Percentiles rank a stretch among this genome's conserved stretches.
phyloP scores from a whole-genome alignment of 352 stramenopile species.

The Globisporangium parvum region DNA sequence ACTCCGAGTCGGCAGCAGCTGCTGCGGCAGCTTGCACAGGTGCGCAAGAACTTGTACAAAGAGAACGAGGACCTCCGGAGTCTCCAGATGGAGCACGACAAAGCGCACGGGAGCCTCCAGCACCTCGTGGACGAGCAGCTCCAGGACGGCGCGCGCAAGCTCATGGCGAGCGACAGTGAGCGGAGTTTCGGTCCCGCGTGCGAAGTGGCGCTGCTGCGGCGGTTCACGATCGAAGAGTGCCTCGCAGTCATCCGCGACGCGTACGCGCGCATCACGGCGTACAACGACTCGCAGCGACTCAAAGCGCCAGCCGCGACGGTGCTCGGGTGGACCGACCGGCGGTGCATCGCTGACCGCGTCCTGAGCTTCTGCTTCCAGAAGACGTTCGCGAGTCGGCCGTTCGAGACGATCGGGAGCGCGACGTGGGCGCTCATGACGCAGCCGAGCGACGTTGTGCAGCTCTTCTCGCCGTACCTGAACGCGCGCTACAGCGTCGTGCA shows the following conservation, averaged over 20 bases:
- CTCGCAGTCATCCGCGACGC: slow-evolving; percentile 32
- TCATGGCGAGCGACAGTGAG: slow-evolving; percentile 10
- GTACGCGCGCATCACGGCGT: slow-evolving; percentile 28
- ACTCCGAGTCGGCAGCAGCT: slow-evolving; percentile 12
- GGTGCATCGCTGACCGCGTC: slow-evolving; percentile 17
- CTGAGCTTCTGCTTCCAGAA: slow-evolving; percentile 41
- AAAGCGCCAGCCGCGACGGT: slow-evolving; percentile 26
- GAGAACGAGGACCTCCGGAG: slow-evolving; percentile 38
- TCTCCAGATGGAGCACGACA: slow-evolving; percentile 32
- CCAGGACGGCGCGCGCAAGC: slow-evolving; percentile 16
- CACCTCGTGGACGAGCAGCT: slow-evolving; percentile 34
- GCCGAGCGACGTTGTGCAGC: slow-evolving; percentile 17
- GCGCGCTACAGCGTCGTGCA: slow-evolving; percentile 28
- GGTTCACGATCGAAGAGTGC: slow-evolving; percentile 37
- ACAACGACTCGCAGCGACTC: slow-evolving; percentile 29
- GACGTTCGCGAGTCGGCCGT: slow-evolving; percentile 23
- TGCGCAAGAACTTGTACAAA: slow-evolving; percentile 30
- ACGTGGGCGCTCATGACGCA: slow-evolving; percentile 28
- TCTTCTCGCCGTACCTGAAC: slow-evolving; percentile 43
- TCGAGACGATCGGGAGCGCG: slow-evolving; percentile 18
- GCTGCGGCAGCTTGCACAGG: slow-evolving; percentile 26
- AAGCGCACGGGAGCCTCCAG: slow-evolving; percentile 39
- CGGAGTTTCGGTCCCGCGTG: slow-evolving; percentile 12
- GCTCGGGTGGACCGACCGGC: slow-evolving; percentile 37
- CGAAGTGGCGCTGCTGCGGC: slow-evolving; percentile 30